A percentile compares a stretch with the other conserved stretches of the same genome.
Evolutionary conservation across 306 rosid species (phyloP).

Genomic region (Phaseolus lunatus): DNA sequence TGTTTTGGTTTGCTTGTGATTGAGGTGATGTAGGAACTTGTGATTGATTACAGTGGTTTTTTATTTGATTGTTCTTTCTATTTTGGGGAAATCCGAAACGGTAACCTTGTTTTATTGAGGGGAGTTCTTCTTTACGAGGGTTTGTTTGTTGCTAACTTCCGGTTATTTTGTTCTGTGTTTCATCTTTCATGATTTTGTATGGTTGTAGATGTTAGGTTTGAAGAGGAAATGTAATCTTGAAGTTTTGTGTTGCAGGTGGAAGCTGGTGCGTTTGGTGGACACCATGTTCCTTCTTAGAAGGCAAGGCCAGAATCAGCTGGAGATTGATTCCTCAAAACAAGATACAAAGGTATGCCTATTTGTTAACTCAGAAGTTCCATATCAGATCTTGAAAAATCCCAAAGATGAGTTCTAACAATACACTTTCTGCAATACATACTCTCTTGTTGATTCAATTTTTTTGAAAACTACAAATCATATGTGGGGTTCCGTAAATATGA

Average conservation of each 20-base stretch:
- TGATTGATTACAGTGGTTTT: slow-evolving; percentile 28
- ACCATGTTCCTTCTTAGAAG: slow-evolving; percentile 72
- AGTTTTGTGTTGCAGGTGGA: slow-evolving; percentile 49
- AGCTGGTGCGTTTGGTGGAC: slow-evolving; percentile 38
- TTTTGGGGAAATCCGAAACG: too few relatives aligned
- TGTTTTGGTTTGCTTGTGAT: not conserved
- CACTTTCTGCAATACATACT: not conserved
- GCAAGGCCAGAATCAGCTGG: slow-evolving; percentile 59
- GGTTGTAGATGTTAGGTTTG: not conserved
- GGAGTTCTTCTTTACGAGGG: not conserved
- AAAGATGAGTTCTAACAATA: not conserved
- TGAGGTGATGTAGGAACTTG: not conserved
- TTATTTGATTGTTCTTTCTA: not conserved
- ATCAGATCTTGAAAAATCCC: slow-evolving; percentile 9
- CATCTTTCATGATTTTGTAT: not conserved
- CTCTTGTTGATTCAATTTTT: not conserved
- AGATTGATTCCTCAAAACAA: slow-evolving; percentile 56
- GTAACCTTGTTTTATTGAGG: not conserved
- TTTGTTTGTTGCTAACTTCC: not conserved
- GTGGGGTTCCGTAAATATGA: not conserved
- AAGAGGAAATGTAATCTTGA: slow-evolving; percentile 14
- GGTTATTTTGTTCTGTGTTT: slow-evolving; percentile 23
- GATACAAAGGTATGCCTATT: slow-evolving; percentile 65
- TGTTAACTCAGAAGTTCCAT: not conserved
- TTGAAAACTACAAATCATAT: not conserved